Base-by-base conservation (phyloP, 148 eudicot species). In the Arbutus unedo region DNA sequence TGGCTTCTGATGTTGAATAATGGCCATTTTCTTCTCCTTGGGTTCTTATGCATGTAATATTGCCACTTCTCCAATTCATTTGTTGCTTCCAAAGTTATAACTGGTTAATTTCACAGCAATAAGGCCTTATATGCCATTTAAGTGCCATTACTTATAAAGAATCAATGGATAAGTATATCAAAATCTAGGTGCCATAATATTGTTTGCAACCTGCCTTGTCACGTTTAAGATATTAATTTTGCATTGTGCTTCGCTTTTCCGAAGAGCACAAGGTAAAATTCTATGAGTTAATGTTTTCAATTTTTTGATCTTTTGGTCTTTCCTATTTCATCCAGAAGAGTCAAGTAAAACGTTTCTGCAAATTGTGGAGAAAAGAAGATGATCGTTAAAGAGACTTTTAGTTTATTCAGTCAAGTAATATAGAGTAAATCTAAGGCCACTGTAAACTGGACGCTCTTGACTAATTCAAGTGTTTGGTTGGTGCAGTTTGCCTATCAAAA, bases 11-110 rank as follows among this genome's bases (percentile, higher is more conserved):
- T 11, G 19, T 18, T 15, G 76, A 44, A 15, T 72, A 6, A 8
- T 72, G 76, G 76, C 11, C 53, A 44, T 72, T 72, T 72, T 44
- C 21, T 71, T 11, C 75, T 44, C 75, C 53, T 6, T 72, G 49
- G 47, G 74, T 1, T 70, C 38, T 23, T 70, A 64, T 25, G 49
- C 49, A 72, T 72, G 48, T 72, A 72, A 14, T 44, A 45, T 45
- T 72, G 25, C 50, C 15, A 23, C 73, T 72, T 72, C 49, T 21
- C 51, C 55, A 74, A 55, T 74, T 74, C 31, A 21, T 48, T 49
- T 74, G 38, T 72, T 19, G 76, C 73, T 68, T 18, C 23, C 76
- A 45, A 71, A 74, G 77, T 14, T 51, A 76, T 76, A 18, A 15
- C 44, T 8, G 56, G 57, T 51, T 51, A 50, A 59, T 51, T 49